Base-by-base conservation (phyloP, 306 rosid genomes). In the Begonia loranthoides region DNA sequence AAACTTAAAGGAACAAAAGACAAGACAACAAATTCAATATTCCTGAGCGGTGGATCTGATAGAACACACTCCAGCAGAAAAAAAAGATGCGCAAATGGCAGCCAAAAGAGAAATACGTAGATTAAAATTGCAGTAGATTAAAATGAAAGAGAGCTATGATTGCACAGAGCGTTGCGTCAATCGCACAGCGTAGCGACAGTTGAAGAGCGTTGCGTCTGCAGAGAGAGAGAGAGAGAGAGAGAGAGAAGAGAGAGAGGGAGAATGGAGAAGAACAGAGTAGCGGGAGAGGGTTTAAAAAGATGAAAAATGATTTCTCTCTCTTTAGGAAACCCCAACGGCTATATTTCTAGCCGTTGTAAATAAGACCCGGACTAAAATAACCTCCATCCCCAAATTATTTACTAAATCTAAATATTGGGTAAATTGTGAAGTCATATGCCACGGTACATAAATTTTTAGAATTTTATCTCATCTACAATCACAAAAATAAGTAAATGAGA, bases 291-390 rank as follows among this genome's bases (percentile, higher is more conserved):
- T 2, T 56, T 4, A 4, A 13, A 13, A 43, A 1, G 34, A 48
- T 9, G 21, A 17, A 40, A 50, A 47, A 36, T 46, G 15, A 44
- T 44, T 4, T 15, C 44, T 56, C 19, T 24, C 13, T 3, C 7
- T 21, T 0, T 52, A 49, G 51, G 7, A 15, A 41, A 21, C 6
- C 1, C 34, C 50, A 66, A 72, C 77, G 73, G 66, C 63, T 54
- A 69, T 2, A 17, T 24, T 15, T 48, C 4, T 1, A 45, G 53
- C 69, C 75, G 73, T 72, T 72, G 58, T 24, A 38, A 34, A 12
- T 7, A 15, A 28, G 3, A 48, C 24, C 15, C 9, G 6, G 59
- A 66, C 72, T 3, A n/a, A 61, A 53, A 40, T 57, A 19, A 15
- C 77, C 65, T 53, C 13, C 57, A 38, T 28, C 36, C 2, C 36